Conservation (phyloP, 2,329 filamentous ascomycete species). For the Aspergillus felis region DNA sequence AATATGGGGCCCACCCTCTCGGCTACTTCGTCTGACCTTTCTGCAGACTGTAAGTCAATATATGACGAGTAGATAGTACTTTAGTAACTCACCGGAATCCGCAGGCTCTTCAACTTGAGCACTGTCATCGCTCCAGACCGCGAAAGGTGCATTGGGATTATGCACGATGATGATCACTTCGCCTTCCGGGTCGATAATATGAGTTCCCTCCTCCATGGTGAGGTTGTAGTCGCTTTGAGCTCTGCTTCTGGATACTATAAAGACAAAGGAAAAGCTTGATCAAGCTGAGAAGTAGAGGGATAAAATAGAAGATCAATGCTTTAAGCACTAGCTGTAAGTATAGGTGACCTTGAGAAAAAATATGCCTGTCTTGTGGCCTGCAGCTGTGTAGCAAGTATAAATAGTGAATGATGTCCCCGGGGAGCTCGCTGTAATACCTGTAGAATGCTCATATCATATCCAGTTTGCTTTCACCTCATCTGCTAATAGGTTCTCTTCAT, state of each 20-base stretch:
- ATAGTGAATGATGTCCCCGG: neutral
- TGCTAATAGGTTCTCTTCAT: neutral
- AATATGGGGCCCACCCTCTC: no score
- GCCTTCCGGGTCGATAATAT: constrained; percentile 13
- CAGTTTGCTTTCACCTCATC: neutral
- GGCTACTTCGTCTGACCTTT: no score
- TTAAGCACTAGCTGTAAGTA: neutral
- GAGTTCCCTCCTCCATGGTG: neutral
- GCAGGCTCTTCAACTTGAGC: neutral
- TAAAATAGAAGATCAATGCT: neutral
- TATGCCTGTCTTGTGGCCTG: neutral
- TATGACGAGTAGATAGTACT: neutral
- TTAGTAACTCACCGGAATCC: neutral
- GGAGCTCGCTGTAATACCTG: no score
- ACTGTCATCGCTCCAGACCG: constrained; percentile 3
- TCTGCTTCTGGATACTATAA: neutral
- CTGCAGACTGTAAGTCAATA: neutral
- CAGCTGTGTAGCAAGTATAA: neutral
- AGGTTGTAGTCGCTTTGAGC: neutral
- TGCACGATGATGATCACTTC: constrained; percentile 7
- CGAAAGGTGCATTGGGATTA: constrained; percentile 8
- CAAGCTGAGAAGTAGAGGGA: neutral
- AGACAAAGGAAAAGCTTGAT: neutral
- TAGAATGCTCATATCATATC: neutral
- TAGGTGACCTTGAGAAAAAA: neutral